Evolutionary conservation across 202 grass and related monocot genomes (phyloP).

Genomic region (Bolboschoenoplectus hybrid): DNA sequence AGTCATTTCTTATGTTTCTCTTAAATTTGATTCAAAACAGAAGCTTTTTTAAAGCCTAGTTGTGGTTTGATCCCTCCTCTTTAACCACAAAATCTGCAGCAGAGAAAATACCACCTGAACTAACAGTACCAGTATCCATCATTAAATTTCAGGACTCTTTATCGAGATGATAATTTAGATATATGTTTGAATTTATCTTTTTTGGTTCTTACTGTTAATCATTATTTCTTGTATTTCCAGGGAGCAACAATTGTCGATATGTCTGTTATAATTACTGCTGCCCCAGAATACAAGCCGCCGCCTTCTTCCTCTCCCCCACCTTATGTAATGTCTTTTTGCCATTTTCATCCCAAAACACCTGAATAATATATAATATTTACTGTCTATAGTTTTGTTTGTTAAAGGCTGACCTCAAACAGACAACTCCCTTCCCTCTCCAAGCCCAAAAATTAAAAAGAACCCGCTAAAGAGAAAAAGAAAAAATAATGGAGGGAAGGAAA

Average conservation of each 20-base stretch:
- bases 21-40: background rate
- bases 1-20: slow-evolving; percentile 40
- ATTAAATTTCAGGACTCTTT: slow-evolving; percentile 9
- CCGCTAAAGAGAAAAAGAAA: background rate
- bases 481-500: background rate
- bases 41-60: background rate
- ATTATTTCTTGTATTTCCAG: slow-evolving; percentile 44
- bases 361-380: background rate
- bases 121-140: background rate
- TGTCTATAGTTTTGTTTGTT: background rate
- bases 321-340: slow-evolving; percentile 26
- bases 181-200: background rate
- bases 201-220: slow-evolving; percentile 14
- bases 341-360: background rate
- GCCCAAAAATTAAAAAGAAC: background rate
- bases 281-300: slow-evolving; percentile 80
- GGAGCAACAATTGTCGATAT: slow-evolving; percentile 96
- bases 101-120: background rate
- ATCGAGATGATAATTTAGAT: slow-evolving; percentile 7
- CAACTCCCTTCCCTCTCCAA: background rate
- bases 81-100: background rate
- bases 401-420: background rate
- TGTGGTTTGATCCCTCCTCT: background rate
- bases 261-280: slow-evolving; percentile 80
- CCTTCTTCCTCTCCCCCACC: slow-evolving; percentile 32